Conservation (phyloP, 73 alveolate species). For the Paramecium bursaria region DNA sequence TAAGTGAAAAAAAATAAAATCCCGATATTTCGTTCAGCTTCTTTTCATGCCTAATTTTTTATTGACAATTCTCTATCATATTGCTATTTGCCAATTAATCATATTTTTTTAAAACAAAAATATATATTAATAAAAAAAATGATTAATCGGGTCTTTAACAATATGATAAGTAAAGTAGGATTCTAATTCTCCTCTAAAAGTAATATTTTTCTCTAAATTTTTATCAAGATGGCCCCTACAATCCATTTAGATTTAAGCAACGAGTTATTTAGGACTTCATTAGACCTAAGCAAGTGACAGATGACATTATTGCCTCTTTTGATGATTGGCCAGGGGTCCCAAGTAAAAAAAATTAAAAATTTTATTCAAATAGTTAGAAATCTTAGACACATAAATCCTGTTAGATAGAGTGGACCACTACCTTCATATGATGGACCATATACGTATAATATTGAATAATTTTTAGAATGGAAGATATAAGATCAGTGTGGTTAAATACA, state of each 20-base stretch:
- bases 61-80: too few species aligned
- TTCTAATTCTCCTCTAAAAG: not conserved
- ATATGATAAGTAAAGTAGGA: not conserved
- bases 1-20: too few species aligned
- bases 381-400: constrained; percentile 92
- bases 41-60: too few species aligned
- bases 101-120: too few species aligned
- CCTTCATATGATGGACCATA: constrained; percentile 94
- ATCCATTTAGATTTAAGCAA: constrained; percentile 85
- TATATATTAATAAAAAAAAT: too few species aligned
- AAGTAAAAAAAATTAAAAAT: not conserved
- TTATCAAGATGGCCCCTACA: constrained; percentile 88
- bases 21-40: too few species aligned
- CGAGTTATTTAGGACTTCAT: constrained; percentile 79
- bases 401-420: constrained; percentile 92
- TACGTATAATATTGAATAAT: constrained; percentile 55
- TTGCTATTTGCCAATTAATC: too few species aligned
- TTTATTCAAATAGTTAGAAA: constrained; percentile 76
- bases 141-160: not conserved
- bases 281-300: constrained; percentile 83
- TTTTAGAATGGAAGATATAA: constrained; percentile 85
- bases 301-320: constrained; percentile 80
- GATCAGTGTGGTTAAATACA: constrained; percentile 76
- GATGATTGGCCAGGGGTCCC: constrained; percentile 77
- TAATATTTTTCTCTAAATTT: not conserved